These are phyloP conservation scores for Vitis labrusca DNA, from an alignment of 164 flowering plant species.

Conservation along the genomic window DNA sequence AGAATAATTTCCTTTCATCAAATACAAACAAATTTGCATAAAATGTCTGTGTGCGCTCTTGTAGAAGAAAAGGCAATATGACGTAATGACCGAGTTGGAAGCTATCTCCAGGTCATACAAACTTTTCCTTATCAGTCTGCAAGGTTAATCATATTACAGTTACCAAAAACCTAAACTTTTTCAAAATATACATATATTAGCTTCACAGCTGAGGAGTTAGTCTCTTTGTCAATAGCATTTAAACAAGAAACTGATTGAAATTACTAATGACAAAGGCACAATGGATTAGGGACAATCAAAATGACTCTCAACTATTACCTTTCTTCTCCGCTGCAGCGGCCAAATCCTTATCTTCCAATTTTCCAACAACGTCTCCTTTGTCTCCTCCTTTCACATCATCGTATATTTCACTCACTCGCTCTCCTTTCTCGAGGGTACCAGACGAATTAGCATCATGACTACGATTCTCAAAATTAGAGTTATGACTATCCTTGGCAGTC, in stretches of 20 bases:
- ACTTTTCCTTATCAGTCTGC: background rate
- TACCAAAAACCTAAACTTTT: too few relatives aligned
- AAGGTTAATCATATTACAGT: too few relatives aligned
- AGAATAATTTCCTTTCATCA: background rate
- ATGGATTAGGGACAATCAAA: too few relatives aligned
- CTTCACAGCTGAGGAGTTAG: too few relatives aligned
- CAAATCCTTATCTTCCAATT: constrained; percentile 24
- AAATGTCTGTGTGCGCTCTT: background rate
- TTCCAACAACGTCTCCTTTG: constrained; percentile 1
- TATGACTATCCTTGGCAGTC: constrained; percentile 31
- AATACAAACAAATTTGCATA: too few relatives aligned
- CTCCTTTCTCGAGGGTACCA: constrained; percentile 18
- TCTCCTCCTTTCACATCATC: constrained; percentile 27
- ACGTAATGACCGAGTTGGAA: background rate
- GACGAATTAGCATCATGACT: constrained; percentile 19
- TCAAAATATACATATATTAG: too few relatives aligned
- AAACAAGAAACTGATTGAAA: too few relatives aligned
- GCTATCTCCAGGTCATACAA: background rate
- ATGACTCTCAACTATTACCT: constrained; percentile 32
- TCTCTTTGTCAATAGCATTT: too few relatives aligned
- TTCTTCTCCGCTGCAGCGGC: constrained; percentile 33
- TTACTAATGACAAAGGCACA: too few relatives aligned
- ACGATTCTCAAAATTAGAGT: constrained; percentile 22
- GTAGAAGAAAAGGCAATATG: background rate
- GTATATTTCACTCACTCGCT: constrained; percentile 14